Base-by-base conservation (phyloP, 1,139 yeast species). In the Lodderomyces pseudojiufengensis region DNA sequence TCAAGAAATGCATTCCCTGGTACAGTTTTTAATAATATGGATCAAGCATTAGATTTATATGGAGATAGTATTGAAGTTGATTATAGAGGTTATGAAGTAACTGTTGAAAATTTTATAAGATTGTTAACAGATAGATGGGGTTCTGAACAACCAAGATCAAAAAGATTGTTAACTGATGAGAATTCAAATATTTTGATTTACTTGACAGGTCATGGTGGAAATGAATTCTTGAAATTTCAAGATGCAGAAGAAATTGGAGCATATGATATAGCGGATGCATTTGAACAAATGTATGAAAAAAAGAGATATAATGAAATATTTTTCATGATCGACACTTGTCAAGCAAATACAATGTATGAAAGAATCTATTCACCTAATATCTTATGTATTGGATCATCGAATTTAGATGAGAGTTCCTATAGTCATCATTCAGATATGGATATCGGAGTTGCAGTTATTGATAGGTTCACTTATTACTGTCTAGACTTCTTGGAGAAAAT, bases 201-300 rank as follows among this genome's bases (percentile, higher is more conserved):
- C 59, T 74, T 92, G 80, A 94, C 98, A 1, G 99, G 99, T 11
- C 99, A 92, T 60, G 99, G 99, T 11, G 99, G 99, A 36, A 88
- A 90, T 52, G 97, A 92, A 59, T 92, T 92, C 59, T 73, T 94
- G 50, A 92, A 92, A 61, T 92, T 92, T 60, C 99, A 92, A 61
- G 99, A 92, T 55, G 97, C 98, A 3, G 98, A 94, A 58, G 98
- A 92, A 56, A 88, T 92, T 40, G 90, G 96, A 2, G 83, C 96
- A 10, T 83, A 86, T 63, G 99, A 92, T 59, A 76, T 92, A 46
- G 98, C 98, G 0, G 96, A 92, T 61, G 97, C 98, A 2, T 87
- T 92, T 63, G 95, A 79, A 35, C 97, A 94, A 58, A 92, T 92
- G 98, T 78, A 86, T 63, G 96, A 92, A 55, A 90, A 90, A 75